Conservation (phyloP, 2,329 filamentous ascomycete species). For the Trichoderma sp. region DNA sequence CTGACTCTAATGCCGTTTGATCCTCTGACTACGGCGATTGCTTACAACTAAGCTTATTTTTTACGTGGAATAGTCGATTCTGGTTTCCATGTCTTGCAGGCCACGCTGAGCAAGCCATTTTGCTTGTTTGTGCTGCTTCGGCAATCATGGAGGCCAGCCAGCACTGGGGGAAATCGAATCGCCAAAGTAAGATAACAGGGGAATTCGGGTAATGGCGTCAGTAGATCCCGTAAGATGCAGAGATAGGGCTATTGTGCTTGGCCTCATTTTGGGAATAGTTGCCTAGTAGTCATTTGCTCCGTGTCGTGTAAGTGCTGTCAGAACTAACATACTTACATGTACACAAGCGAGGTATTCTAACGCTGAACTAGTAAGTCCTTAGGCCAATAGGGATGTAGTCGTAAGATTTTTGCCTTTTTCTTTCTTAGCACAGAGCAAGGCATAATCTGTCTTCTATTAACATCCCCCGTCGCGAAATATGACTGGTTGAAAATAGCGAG, state of each 20-base stretch:
- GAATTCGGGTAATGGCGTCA: background rate
- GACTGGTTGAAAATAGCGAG: background rate
- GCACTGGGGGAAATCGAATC: background rate
- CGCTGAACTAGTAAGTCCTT: background rate
- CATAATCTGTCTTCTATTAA: background rate
- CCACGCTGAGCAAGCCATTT: background rate
- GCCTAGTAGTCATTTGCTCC: background rate
- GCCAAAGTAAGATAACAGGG: background rate
- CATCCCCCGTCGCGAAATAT: background rate
- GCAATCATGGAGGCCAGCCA: background rate
- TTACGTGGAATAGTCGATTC: background rate
- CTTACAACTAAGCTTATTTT: background rate
- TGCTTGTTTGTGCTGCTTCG: background rate
- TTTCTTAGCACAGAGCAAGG: background rate
- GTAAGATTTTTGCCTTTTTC: background rate
- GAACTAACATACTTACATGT: background rate
- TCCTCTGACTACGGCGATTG: background rate
- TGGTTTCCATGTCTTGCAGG: background rate
- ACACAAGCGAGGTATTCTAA: background rate
- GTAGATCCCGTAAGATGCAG: background rate
- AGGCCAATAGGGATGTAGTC: background rate
- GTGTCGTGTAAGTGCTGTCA: background rate
- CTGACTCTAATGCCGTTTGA: too few relatives aligned
- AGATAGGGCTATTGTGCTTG: background rate
- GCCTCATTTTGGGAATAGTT: background rate